Evolutionary conservation across 345 rosid genomes (phyloP), one percentile per base, ranked within the genome.

Genomic region (Rhodamnia rubescens): DNA sequence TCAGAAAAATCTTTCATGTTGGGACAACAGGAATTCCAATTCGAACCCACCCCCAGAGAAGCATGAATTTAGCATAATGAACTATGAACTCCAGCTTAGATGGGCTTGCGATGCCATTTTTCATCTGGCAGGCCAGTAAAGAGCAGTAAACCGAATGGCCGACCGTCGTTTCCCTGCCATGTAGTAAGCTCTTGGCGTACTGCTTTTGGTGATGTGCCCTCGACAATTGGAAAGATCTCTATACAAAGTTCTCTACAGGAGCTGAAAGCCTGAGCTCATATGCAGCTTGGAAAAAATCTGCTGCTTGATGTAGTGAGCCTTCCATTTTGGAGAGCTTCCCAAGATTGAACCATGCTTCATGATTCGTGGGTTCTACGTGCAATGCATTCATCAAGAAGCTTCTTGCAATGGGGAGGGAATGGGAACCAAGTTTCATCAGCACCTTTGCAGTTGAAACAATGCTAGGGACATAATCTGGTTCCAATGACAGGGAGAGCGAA

Each of bases 231-330:
- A 85, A 82, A 53, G n/a, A 82, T 57, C 26, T 83, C 7, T 47
- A 90, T 44, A 49, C 58, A 74, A 93, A 92, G 88, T 93, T 90
- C 84, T 94, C 93, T 64, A 94, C 93, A 20, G 99, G 98, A 84
- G 98, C 95, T 5, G 98, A 92, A 42, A 90, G 86, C 87, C 92
- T 85, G 55, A 97, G 96, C 85, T 97, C 98, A 88, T 93, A 93
- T 9, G 99, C 98, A 82, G 99, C 99, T 89, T 97, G 98, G 88
- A 93, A 95, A 89, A 88, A 97, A 47, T 97, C 98, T 49, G 98
- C 98, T 29, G 99, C 99, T 90, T 92, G 96, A 57, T 91, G 93
- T 42, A 92, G 83, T 7, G 91, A 91, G 85, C 99, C 99, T 90
- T 97, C 97, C 94, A 78, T 89, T 88, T 94, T 95, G 83, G 96